Conservation (phyloP, 305 asterid species). For the Fraxinus nigra region DNA sequence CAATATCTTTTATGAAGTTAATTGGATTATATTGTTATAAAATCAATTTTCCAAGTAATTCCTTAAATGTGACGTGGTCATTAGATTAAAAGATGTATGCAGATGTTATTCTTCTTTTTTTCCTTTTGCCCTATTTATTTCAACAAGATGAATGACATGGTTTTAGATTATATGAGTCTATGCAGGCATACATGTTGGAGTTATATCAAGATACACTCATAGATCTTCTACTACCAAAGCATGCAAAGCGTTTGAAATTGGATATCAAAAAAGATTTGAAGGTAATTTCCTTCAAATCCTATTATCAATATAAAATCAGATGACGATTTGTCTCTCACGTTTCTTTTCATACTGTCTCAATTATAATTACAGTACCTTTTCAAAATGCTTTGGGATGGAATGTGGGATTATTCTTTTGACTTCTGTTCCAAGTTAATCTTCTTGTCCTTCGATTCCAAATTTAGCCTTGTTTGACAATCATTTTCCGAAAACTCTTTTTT, state of each 20-base stretch:
- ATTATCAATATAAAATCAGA: constrained; percentile 5
- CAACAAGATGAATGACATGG: constrained; percentile 1
- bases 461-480: neutral
- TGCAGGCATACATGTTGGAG: constrained; percentile 94
- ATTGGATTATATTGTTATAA: neutral
- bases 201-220: constrained; percentile 83
- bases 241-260: constrained; percentile 62
- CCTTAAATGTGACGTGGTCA: neutral
- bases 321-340: neutral
- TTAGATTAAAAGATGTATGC: neutral
- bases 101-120: neutral
- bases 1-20: neutral
- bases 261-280: constrained; percentile 89
- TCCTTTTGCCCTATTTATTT: neutral
- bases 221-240: constrained; percentile 76
- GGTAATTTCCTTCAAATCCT: constrained; percentile 39
- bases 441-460: neutral
- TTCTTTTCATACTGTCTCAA: neutral
- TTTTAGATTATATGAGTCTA: constrained; percentile 12
- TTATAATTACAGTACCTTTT: neutral
- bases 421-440: neutral
- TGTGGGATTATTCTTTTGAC: neutral
- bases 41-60: neutral
- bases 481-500: too few species aligned
- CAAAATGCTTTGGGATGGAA: neutral